phyloP scores from a whole-genome alignment of 441 rosid genomes.

The Syzygium malaccense region DNA sequence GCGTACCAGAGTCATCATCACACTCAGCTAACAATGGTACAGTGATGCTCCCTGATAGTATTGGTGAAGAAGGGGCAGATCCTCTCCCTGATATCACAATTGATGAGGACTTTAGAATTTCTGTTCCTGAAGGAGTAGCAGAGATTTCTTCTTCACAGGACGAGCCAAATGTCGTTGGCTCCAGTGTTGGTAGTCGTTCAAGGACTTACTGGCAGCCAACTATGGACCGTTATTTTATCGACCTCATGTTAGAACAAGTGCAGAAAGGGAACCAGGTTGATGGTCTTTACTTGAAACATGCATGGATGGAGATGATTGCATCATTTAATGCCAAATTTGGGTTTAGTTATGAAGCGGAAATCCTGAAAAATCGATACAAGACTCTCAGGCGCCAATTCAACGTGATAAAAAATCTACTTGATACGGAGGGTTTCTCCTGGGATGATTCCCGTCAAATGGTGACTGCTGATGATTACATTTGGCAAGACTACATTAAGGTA shows the following conservation, averaged over 20 bases:
- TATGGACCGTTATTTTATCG: slow-evolving; percentile 76
- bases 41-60: slow-evolving; percentile 7
- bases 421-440: slow-evolving; percentile 68
- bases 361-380: slow-evolving; percentile 78
- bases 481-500: slow-evolving; percentile 76
- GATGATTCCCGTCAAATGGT: slow-evolving; percentile 76
- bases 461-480: slow-evolving; percentile 64
- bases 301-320: slow-evolving; percentile 71
- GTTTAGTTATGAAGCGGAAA: slow-evolving; percentile 52
- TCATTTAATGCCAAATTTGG: slow-evolving; percentile 64
- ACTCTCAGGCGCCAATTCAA: slow-evolving; percentile 69
- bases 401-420: slow-evolving; percentile 55
- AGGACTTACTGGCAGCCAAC: slow-evolving; percentile 85
- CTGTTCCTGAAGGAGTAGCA: slow-evolving; percentile 20
- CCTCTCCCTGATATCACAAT: slow-evolving; percentile 19
- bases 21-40: slow-evolving; percentile 15
- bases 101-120: slow-evolving; percentile 28
- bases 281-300: slow-evolving; percentile 63
- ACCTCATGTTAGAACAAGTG: slow-evolving; percentile 70
- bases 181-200: slow-evolving; percentile 23
- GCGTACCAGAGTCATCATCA: slow-evolving; percentile 15
- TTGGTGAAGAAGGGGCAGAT: slow-evolving; percentile 22
- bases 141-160: slow-evolving; percentile 19
- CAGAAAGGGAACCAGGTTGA: slow-evolving; percentile 68
- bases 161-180: slow-evolving; percentile 6